Evolutionary conservation across 2,329 filamentous ascomycete species (phyloP).

Genomic region (Sphaerulina vaccinii): DNA sequence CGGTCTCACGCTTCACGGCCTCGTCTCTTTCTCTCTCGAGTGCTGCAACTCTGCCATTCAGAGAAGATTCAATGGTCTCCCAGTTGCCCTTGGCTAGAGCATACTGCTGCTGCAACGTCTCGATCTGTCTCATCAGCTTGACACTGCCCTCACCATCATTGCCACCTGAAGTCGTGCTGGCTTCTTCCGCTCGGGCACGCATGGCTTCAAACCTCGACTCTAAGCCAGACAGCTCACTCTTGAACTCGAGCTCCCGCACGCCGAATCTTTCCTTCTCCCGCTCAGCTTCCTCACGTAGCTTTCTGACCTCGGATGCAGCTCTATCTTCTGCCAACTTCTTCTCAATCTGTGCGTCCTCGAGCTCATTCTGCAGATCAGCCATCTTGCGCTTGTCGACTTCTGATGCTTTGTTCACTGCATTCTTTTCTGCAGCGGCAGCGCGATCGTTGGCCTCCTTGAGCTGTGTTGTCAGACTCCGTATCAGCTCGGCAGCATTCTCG

Average conservation of each 20-base stretch:
- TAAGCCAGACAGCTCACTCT: slow-evolving; percentile 70
- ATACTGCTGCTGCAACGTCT: slow-evolving; percentile 94
- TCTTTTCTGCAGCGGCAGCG: slow-evolving; percentile 65
- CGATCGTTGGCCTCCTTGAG: slow-evolving; percentile 66
- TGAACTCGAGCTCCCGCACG: slow-evolving; percentile 71
- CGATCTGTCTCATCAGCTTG: slow-evolving; percentile 88
- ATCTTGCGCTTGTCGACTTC: slow-evolving; percentile 62
- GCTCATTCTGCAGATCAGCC: slow-evolving; percentile 60
- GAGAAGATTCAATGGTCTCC: slow-evolving; percentile 88
- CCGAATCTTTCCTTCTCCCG: slow-evolving; percentile 69
- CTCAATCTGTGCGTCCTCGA: slow-evolving; percentile 68
- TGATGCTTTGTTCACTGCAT: slow-evolving; percentile 65
- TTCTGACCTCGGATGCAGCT: slow-evolving; percentile 65
- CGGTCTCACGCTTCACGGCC: slow-evolving; percentile 74
- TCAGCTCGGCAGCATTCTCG: slow-evolving; percentile 54
- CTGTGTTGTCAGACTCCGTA: slow-evolving; percentile 68
- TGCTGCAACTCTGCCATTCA: slow-evolving; percentile 71
- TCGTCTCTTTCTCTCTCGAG: slow-evolving; percentile 93
- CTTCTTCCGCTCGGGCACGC: slow-evolving; percentile 82
- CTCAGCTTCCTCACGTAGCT: slow-evolving; percentile 70
- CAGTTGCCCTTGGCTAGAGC: slow-evolving; percentile 93
- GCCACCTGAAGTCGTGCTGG: slow-evolving; percentile 56
- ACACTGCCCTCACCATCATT: slow-evolving; percentile 59
- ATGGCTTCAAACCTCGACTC: slow-evolving; percentile 90
- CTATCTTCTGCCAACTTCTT: slow-evolving; percentile 73